phyloP scores from a whole-genome alignment of 805 yeast genomes.

The Candida qinlingensis region DNA sequence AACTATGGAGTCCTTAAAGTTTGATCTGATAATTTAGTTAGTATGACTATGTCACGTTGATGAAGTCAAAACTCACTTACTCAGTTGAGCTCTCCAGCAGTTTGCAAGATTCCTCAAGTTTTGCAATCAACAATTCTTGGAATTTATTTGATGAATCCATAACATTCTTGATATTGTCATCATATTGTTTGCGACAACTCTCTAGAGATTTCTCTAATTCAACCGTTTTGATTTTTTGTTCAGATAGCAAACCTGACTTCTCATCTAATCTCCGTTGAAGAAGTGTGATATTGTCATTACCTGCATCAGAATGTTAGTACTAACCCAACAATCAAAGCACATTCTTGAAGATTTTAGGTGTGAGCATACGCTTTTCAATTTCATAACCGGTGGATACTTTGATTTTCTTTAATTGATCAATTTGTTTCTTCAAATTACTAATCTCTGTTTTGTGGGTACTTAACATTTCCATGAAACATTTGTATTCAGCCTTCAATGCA shows the following conservation, averaged over 20 bases:
- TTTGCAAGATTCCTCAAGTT: constrained; percentile 4
- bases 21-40: background rate
- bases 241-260: constrained; percentile 40
- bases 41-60: background rate
- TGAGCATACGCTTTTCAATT: constrained; percentile 16
- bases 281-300: constrained; percentile 29
- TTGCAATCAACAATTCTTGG: constrained; percentile 2
- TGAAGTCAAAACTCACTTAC: background rate
- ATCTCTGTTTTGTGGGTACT: constrained; percentile 21
- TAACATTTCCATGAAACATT: constrained; percentile 14
- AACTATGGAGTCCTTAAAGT: background rate
- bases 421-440: constrained; percentile 16
- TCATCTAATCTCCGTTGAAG: constrained; percentile 35
- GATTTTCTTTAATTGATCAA: constrained; percentile 23
- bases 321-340: constrained; percentile 1
- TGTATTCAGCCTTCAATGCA: constrained; percentile 23
- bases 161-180: constrained; percentile 6
- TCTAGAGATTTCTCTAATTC: constrained; percentile 24
- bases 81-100: background rate
- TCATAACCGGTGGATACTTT: constrained; percentile 21
- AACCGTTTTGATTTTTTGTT: constrained; percentile 36
- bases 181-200: constrained; percentile 17
- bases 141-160: background rate
- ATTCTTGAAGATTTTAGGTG: background rate
- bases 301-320: constrained; percentile 17